Percentiles rank a stretch among this genome's conserved stretches.
Evolutionary conservation across 768 basidiomycete species (phyloP).

Genomic region (Dacryopinax primogenitus): DNA sequence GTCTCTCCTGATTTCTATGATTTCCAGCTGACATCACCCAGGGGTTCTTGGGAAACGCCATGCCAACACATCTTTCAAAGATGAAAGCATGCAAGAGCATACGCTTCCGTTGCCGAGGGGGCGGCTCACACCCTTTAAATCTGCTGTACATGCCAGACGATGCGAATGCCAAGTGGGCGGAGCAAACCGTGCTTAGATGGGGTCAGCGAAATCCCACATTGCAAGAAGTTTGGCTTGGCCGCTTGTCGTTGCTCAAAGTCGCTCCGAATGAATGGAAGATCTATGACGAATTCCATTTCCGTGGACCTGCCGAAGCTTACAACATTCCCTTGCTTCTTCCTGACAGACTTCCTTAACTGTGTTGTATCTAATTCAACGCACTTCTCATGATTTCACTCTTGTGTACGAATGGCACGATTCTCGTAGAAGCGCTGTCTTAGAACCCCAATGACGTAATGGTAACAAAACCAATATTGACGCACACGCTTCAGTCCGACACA

Average conservation of each 20-base stretch:
- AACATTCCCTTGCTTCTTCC: neutral
- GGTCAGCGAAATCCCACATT: neutral
- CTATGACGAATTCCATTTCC: slow-evolving; percentile 3
- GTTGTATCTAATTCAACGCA: neutral
- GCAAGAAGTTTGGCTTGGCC: neutral
- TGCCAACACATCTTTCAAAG: neutral
- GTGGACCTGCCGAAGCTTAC: neutral
- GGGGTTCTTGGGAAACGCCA: neutral
- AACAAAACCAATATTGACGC: too few species aligned
- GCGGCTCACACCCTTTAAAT: neutral
- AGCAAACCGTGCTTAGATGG: neutral
- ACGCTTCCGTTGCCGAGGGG: neutral
- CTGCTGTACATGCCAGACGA: slow-evolving; percentile 1
- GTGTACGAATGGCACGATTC: too few species aligned
- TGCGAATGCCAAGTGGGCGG: neutral
- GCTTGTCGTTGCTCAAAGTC: neutral
- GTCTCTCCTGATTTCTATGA: neutral
- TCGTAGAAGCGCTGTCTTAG: too few species aligned
- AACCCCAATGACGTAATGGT: too few species aligned
- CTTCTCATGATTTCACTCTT: too few species aligned
- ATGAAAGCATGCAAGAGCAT: neutral
- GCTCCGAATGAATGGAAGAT: neutral
- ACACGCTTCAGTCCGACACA: too few species aligned
- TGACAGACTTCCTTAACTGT: neutral
- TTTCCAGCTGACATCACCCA: neutral